These are phyloP conservation scores for Phoma herbarum DNA, from an alignment of 2,329 filamentous ascomycete species.

Conservation along the genomic window DNA sequence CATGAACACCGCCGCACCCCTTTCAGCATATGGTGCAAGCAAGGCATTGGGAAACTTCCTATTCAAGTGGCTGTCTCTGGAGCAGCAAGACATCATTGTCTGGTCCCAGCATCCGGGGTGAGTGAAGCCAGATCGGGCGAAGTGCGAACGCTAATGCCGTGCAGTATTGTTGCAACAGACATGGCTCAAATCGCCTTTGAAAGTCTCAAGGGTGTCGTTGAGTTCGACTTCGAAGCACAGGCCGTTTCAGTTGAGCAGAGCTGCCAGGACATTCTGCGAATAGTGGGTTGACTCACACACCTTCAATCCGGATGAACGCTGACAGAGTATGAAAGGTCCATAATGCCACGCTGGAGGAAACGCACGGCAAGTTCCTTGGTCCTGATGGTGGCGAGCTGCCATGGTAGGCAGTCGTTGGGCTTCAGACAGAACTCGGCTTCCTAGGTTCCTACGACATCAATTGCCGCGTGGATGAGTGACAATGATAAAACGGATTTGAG, in stretches of 20 bases:
- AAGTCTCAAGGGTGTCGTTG: conserved; percentile 7
- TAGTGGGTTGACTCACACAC: conserved; percentile 8
- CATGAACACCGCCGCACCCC: conserved; percentile 17
- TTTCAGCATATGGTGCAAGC: conserved; percentile 28
- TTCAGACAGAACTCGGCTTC: too few relatives aligned
- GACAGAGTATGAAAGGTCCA: conserved; percentile 15
- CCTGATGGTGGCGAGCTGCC: conserved; percentile 21
- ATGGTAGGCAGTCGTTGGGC: conserved; percentile 13
- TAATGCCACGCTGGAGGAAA: conserved; percentile 17
- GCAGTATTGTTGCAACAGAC: conserved; percentile 20
- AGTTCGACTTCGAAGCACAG: background rate
- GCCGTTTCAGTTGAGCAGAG: conserved; percentile 21
- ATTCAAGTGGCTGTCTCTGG: conserved; percentile 28
- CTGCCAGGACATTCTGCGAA: conserved; percentile 5
- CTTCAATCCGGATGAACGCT: too few relatives aligned
- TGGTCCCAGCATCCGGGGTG: conserved; percentile 30
- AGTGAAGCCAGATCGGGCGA: background rate
- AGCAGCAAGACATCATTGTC: conserved; percentile 25
- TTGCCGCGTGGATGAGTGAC: too few relatives aligned
- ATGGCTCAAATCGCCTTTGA: conserved; percentile 15
- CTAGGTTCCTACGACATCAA: too few relatives aligned
- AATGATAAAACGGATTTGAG: too few relatives aligned
- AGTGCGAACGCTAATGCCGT: background rate
- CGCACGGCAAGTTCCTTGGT: conserved; percentile 22
- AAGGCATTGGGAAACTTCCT: conserved; percentile 31